These are phyloP conservation scores for Senna siamea DNA, from an alignment of 306 rosid genomes.

Conservation along the genomic window DNA sequence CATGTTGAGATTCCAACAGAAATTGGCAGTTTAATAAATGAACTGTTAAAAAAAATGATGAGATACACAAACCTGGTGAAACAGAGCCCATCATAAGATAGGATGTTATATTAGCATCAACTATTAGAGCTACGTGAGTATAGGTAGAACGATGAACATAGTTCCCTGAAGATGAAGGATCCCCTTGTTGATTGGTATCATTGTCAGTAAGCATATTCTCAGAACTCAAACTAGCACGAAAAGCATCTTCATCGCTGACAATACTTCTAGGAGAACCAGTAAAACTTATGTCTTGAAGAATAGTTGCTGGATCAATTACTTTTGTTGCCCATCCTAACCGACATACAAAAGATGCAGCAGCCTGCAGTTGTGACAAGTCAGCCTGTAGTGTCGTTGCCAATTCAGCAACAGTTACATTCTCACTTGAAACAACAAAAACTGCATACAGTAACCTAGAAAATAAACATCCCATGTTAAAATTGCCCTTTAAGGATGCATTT, in stretches of 20 bases:
- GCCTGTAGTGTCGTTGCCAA: constrained; percentile 90
- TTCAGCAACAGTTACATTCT: constrained; percentile 88
- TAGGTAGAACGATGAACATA: constrained; percentile 55
- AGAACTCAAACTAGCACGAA: constrained; percentile 54
- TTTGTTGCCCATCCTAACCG: constrained; percentile 93
- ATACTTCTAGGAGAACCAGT: constrained; percentile 64
- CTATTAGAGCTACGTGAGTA: constrained; percentile 85
- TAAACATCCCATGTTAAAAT: constrained; percentile 38
- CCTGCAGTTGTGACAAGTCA: constrained; percentile 80
- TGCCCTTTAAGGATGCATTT: constrained; percentile 10
- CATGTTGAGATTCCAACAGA: not conserved
- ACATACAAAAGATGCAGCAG: constrained; percentile 92
- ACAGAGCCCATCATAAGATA: constrained; percentile 99
- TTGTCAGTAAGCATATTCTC: constrained; percentile 54
- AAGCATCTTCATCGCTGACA: constrained; percentile 65
- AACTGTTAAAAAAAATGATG: not conserved
- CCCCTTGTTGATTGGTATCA: constrained; percentile 70
- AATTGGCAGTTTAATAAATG: not conserved
- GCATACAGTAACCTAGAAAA: constrained; percentile 84
- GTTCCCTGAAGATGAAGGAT: constrained; percentile 60
- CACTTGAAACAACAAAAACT: constrained; percentile 96
- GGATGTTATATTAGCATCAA: constrained; percentile 96
- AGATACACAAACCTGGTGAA: constrained; percentile 75
- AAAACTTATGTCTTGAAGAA: constrained; percentile 61
- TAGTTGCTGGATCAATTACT: constrained; percentile 75